A percentile compares a stretch with the other conserved stretches of the same genome.
Conservation (phyloP, 805 yeast species). For the Saccharomycopsis malanga region DNA sequence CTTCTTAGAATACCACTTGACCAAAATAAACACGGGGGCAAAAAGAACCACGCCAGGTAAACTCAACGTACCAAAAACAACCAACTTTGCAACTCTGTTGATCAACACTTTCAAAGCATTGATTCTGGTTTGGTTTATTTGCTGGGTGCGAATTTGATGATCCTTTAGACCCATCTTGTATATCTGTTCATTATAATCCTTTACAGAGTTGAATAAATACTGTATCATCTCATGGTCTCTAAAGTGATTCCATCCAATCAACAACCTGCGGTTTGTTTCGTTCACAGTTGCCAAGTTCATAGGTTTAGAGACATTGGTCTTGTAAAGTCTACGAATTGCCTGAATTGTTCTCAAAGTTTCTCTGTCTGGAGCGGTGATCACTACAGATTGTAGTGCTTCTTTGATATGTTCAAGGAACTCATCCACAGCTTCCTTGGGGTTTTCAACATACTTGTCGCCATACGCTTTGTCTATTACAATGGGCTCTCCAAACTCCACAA, state of each 20-base stretch:
- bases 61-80: conserved; percentile 53
- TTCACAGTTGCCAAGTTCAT: conserved; percentile 78
- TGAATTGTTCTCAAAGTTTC: conserved; percentile 86
- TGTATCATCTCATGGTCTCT: conserved; percentile 63
- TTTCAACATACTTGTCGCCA: conserved; percentile 56
- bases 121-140: conserved; percentile 10
- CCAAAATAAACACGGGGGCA: conserved; percentile 77
- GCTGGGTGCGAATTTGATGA: conserved; percentile 37
- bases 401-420: conserved; percentile 64
- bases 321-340: conserved; percentile 84
- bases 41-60: conserved; percentile 86
- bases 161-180: conserved; percentile 56
- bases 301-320: conserved; percentile 56
- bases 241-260: conserved; percentile 71
- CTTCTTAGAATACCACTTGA: conserved; percentile 63
- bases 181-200: conserved; percentile 61
- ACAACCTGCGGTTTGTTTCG: conserved; percentile 84
- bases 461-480: conserved; percentile 56
- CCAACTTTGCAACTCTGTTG: conserved; percentile 49
- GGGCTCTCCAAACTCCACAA: conserved; percentile 89
- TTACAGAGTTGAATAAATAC: conserved; percentile 53
- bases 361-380: conserved; percentile 82
- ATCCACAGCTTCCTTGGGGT: conserved; percentile 66
- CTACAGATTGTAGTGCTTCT: conserved; percentile 71
- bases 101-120: conserved; percentile 35